Percentiles rank a stretch among this genome's conserved stretches.
Conservation (phyloP, 2,329 filamentous ascomycete genomes). For the Microdochium bolleyi region DNA sequence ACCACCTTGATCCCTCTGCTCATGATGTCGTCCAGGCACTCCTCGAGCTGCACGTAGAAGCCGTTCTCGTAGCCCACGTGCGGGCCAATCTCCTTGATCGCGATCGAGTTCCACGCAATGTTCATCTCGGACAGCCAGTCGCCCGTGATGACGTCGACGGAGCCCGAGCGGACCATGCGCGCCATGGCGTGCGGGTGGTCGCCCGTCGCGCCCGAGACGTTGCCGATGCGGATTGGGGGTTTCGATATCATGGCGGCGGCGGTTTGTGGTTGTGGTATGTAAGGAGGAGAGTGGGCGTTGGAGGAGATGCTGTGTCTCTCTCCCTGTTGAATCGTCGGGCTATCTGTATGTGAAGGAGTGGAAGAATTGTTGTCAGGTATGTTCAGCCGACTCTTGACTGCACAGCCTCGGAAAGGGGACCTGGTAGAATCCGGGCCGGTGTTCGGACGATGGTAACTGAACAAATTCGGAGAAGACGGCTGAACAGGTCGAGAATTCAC, state of each 20-base stretch:
- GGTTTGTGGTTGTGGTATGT: background rate
- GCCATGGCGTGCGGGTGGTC: slow-evolving; percentile 14
- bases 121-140: slow-evolving; percentile 38
- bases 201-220: slow-evolving; percentile 11
- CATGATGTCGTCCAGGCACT: slow-evolving; percentile 12
- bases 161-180: slow-evolving; percentile 24
- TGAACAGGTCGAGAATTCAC: no score
- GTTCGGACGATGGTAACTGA: no score
- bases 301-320: no score
- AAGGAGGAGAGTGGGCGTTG: background rate
- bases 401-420: no score
- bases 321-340: no score
- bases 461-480: no score
- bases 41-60: slow-evolving; percentile 22
- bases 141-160: slow-evolving; percentile 27
- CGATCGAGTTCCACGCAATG: slow-evolving; percentile 34
- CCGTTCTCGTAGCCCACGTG: slow-evolving; percentile 20
- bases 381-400: no score
- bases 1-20: slow-evolving; percentile 40
- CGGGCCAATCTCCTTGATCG: slow-evolving; percentile 16
- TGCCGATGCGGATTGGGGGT: slow-evolving; percentile 10
- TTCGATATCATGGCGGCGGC: background rate
- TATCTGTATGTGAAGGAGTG: no score
- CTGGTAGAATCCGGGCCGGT: no score
- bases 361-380: no score